phyloP scores from a whole-genome alignment of 2,329 filamentous ascomycete genomes.

The Fonsecaea nubica region DNA sequence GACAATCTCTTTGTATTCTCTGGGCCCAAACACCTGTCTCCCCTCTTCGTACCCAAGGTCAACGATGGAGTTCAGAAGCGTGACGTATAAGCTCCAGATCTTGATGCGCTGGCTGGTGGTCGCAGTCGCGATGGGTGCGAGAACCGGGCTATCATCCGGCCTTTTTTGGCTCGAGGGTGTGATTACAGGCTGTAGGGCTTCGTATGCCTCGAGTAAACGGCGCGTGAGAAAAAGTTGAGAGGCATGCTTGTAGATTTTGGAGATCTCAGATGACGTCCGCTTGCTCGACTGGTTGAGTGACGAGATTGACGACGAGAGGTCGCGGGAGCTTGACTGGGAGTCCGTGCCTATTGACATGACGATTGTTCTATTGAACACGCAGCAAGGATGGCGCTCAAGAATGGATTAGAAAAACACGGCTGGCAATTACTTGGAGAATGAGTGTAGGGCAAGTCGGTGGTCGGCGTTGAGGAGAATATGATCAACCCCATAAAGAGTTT shows the following conservation, averaged over 20 bases:
- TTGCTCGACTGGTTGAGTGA: slow-evolving; percentile 67
- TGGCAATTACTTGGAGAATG: not conserved
- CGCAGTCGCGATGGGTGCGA: slow-evolving; percentile 78
- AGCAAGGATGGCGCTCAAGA: not conserved
- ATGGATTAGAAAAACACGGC: not conserved
- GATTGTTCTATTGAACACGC: not conserved
- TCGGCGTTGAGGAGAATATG: not conserved
- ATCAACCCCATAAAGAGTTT: slow-evolving; percentile 5
- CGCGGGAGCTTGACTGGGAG: slow-evolving; percentile 57
- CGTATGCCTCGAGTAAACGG: slow-evolving; percentile 85
- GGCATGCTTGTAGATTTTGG: slow-evolving; percentile 91
- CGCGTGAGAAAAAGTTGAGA: slow-evolving; percentile 94
- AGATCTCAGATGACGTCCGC: slow-evolving; percentile 67
- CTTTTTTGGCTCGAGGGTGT: slow-evolving; percentile 56
- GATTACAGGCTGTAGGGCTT: slow-evolving; percentile 83
- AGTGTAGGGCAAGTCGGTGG: not conserved
- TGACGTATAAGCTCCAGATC: slow-evolving; percentile 96
- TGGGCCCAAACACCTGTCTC: slow-evolving; percentile 82
- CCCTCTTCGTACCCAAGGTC: slow-evolving; percentile 90
- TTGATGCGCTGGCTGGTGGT: slow-evolving; percentile 86
- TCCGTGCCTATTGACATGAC: slow-evolving; percentile 41
- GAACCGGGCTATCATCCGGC: slow-evolving; percentile 53
- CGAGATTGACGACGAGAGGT: slow-evolving; percentile 71
- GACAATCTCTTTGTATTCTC: slow-evolving; percentile 82
- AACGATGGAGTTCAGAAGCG: slow-evolving; percentile 86